Base-by-base conservation (phyloP, 129 eudicot genomes). In the Cynara cardunculus region DNA sequence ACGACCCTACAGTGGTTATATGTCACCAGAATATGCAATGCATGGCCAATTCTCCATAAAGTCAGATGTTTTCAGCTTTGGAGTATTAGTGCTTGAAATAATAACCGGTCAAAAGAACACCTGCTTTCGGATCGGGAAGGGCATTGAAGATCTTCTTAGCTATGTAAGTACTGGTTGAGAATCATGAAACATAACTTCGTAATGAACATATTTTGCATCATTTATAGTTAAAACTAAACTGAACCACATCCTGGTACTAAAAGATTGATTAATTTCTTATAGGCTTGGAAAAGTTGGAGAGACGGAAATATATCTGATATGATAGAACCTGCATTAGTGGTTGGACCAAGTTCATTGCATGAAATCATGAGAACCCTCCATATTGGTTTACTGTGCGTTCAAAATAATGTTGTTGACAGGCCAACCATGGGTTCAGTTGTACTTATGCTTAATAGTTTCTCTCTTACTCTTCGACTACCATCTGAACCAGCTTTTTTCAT, bases 21-120 rank as follows among this genome's bases (percentile, higher is more conserved):
- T 84, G 87, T 32, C 87, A n/a, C 87, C 87, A 4, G 83, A 84
- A 41, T 84, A 78, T 73, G 80, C 46, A 78, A 27, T 46, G 77
- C 67, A 75, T 14, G 87, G 83, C n/a, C 79, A 66, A 25, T 70
- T 72, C 25, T 84, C 83, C 0, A 49, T 56, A 14, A 84, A 84
- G 68, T 78, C 83, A 1, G 87, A 84, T 74, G 78, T 84, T 3
- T 84, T 56, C 44, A 84, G 84, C 69, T 74, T 61, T 34, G 84
- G 87, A 22, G 81, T 84, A 14, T 41, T 84, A 64, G 31, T 84
- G 16, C 49, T 84, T 12, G 53, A 73, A 74, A 67, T 74, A 1
- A 19, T 81, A n/a, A 39, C 70, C 5, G 85, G 85, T n/a, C 71
- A 26, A 16, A 82, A 53, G 81, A 41, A 68, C 75, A 19, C 10